These are phyloP conservation scores for Chaetomium globosum DNA, from an alignment of 2,329 filamentous ascomycete species.

Conservation along the genomic window DNA sequence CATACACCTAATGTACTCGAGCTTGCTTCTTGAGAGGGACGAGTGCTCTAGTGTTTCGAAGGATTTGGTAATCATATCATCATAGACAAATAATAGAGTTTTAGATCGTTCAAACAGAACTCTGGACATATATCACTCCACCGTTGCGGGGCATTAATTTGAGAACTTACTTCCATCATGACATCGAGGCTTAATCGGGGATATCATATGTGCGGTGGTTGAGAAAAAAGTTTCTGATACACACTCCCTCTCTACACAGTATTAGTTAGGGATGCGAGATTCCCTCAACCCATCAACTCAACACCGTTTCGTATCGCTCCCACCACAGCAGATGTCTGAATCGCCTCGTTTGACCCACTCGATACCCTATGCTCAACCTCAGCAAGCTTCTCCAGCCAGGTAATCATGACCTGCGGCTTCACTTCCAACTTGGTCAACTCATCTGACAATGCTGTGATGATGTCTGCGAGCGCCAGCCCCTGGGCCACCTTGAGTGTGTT, in stretches of 20 bases:
- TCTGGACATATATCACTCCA: too few species aligned
- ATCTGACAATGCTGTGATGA: slow-evolving; percentile 82
- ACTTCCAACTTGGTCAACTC: slow-evolving; percentile 83
- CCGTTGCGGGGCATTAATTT: too few species aligned
- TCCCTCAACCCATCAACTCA: slow-evolving; percentile 59
- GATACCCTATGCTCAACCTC: slow-evolving; percentile 91
- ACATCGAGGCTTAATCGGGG: neutral
- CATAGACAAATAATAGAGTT: too few species aligned
- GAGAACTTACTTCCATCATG: neutral
- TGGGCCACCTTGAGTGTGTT: slow-evolving; percentile 83
- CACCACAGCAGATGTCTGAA: slow-evolving; percentile 92
- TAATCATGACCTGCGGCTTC: slow-evolving; percentile 80
- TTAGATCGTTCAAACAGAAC: too few species aligned
- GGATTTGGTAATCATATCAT: too few species aligned
- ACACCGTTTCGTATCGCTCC: slow-evolving; percentile 86
- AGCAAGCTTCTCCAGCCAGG: slow-evolving; percentile 87
- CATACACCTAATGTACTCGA: too few species aligned
- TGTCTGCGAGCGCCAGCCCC: slow-evolving; percentile 89
- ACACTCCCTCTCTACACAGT: too few species aligned
- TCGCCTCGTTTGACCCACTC: slow-evolving; percentile 79
- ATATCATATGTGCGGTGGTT: neutral
- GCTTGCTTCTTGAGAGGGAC: too few species aligned
- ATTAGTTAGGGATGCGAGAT: too few species aligned
- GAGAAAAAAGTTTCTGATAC: neutral
- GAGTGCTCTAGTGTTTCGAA: too few species aligned